Evolutionary conservation across 176 grass and related monocot genomes (phyloP).

Genomic region (Carex parvula): DNA sequence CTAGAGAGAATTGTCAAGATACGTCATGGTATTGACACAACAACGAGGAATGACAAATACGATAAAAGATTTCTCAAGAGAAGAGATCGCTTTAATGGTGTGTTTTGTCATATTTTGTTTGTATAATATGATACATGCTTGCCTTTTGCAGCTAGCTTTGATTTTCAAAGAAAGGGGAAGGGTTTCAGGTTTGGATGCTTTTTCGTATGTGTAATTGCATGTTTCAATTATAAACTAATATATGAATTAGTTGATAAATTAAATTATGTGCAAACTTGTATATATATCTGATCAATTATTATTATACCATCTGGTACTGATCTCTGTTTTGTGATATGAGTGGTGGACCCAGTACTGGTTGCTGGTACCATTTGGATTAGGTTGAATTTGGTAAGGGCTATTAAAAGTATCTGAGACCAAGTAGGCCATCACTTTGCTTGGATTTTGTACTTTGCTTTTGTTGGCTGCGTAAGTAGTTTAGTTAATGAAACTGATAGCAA

Average conservation of each 20-base stretch:
- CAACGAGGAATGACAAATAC: not conserved
- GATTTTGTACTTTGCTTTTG: too few species aligned
- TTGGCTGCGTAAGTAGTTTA: too few species aligned
- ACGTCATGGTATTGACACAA: not conserved
- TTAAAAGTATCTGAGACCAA: too few species aligned
- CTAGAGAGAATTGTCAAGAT: slow-evolving; percentile 6
- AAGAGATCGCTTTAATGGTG: not conserved
- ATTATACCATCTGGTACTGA: too few species aligned
- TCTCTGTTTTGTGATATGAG: too few species aligned
- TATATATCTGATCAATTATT: not conserved
- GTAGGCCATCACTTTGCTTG: too few species aligned
- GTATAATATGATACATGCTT: not conserved
- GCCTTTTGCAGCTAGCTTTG: not conserved
- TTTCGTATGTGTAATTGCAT: slow-evolving; percentile 3
- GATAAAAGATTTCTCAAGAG: not conserved
- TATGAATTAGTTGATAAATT: not conserved
- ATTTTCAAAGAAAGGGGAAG: not conserved
- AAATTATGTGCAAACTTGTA: not conserved
- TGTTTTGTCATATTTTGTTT: not conserved
- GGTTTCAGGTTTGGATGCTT: not conserved
- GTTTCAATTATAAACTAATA: not conserved
- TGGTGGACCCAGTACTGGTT: too few species aligned
- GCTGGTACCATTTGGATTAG: too few species aligned
- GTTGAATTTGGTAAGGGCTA: too few species aligned
- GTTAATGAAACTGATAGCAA: too few species aligned